These are phyloP conservation scores for Fusarium newnesense DNA, from an alignment of 2,329 filamentous ascomycete species.

Conservation along the genomic window DNA sequence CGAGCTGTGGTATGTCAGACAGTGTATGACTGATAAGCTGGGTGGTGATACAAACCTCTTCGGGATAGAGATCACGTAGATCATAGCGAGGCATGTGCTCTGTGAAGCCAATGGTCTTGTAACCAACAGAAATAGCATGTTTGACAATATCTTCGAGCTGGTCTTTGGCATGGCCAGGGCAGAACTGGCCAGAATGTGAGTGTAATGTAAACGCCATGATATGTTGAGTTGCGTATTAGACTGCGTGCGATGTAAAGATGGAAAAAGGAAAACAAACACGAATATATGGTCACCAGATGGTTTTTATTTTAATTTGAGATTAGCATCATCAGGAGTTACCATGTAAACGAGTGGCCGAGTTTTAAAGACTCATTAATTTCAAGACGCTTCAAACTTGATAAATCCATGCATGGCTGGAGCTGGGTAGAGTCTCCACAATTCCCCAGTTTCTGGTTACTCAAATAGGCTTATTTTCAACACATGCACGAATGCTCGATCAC, in stretches of 20 bases:
- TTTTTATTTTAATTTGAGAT: neutral
- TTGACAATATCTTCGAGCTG: conserved; percentile 85
- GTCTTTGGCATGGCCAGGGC: conserved; percentile 86
- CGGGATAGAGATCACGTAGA: conserved; percentile 85
- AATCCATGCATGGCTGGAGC: neutral
- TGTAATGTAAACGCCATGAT: conserved; percentile 97
- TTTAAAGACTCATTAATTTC: conserved; percentile 12
- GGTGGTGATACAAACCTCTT: conserved; percentile 70
- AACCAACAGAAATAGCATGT: conserved; percentile 79
- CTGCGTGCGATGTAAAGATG: neutral
- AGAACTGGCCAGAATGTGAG: conserved; percentile 98
- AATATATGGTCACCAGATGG: neutral
- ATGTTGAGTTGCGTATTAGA: neutral
- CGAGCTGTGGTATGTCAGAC: conserved; percentile 53
- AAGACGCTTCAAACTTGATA: conserved; percentile 15
- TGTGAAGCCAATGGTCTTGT: conserved; percentile 86
- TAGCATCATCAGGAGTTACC: neutral
- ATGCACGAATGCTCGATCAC: neutral
- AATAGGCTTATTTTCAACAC: conserved; percentile 1
- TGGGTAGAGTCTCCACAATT: conserved; percentile 22
- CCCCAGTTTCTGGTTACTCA: neutral
- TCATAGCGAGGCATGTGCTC: conserved; percentile 92
- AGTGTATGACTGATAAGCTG: neutral
- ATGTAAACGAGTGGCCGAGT: neutral
- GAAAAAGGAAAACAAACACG: neutral